Conservation (phyloP, 108 stramenopile genomes). For the Nitzschia putrida region DNA sequence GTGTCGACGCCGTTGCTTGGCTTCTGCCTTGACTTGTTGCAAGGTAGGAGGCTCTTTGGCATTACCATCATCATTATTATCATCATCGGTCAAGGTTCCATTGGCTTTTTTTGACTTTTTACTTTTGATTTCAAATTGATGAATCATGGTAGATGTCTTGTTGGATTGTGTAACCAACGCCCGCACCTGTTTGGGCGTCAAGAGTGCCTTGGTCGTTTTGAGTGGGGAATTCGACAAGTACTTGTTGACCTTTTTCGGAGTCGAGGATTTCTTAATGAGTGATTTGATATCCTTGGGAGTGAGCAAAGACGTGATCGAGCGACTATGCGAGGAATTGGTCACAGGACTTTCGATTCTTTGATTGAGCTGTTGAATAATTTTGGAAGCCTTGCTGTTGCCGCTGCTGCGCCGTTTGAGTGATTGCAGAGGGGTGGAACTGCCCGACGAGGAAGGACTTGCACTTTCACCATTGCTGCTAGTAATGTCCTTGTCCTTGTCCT, state of each 20-base stretch:
- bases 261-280: not conserved
- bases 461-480: not conserved
- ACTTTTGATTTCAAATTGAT: not conserved
- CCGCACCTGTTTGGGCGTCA: conserved; percentile 5
- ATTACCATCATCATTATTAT: not conserved
- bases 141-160: not conserved
- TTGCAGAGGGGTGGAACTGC: not conserved
- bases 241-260: not conserved
- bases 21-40: not conserved
- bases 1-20: not conserved
- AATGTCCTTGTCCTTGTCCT: not conserved
- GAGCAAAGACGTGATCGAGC: not conserved
- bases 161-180: conserved; percentile 7
- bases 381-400: not conserved
- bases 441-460: not conserved
- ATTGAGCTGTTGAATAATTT: conserved; percentile 5
- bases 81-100: not conserved
- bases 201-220: not conserved
- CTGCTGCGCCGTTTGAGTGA: not conserved
- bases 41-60: not conserved
- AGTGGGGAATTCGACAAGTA: not conserved
- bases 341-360: not conserved
- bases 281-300: not conserved
- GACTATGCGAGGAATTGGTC: not conserved
- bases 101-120: not conserved